Conservation (phyloP, 139 green algal species). For the Limnomonas spitsbergensis region DNA sequence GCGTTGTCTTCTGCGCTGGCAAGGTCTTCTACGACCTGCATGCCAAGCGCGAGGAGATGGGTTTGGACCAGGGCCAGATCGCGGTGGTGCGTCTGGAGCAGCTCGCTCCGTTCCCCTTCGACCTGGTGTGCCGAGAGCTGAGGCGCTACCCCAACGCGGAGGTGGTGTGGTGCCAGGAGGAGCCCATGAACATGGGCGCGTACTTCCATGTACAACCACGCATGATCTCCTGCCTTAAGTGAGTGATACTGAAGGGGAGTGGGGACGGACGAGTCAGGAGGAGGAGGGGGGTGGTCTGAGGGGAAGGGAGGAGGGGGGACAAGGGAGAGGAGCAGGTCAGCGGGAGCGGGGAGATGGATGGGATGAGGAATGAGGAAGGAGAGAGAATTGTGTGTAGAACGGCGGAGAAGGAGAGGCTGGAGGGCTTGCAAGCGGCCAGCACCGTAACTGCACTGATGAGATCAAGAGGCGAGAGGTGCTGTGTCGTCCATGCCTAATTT, state of each 20-base stretch:
- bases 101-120: conserved; percentile 95
- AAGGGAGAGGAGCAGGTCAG: too few species aligned
- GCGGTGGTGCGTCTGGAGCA: conserved; percentile 92
- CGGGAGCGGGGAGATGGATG: too few species aligned
- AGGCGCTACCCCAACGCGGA: conserved; percentile 90
- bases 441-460: too few species aligned
- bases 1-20: conserved; percentile 89
- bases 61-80: conserved; percentile 33
- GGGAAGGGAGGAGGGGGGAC: too few species aligned
- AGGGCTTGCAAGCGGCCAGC: too few species aligned
- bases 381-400: too few species aligned
- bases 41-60: conserved; percentile 23
- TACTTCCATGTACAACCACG: conserved; percentile 84
- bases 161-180: conserved; percentile 91
- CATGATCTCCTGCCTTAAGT: conserved; percentile 73
- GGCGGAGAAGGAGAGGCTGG: too few species aligned
- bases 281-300: too few species aligned
- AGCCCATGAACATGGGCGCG: conserved; percentile 98
- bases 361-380: too few species aligned
- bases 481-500: too few species aligned
- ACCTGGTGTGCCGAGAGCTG: conserved; percentile 91
- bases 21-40: conserved; percentile 99
- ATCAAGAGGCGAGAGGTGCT: too few species aligned
- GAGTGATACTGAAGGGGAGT: conserved; percentile 3
- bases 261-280: not conserved